Conservation (phyloP, 148 eudicot species). For the Rheum nobile region DNA sequence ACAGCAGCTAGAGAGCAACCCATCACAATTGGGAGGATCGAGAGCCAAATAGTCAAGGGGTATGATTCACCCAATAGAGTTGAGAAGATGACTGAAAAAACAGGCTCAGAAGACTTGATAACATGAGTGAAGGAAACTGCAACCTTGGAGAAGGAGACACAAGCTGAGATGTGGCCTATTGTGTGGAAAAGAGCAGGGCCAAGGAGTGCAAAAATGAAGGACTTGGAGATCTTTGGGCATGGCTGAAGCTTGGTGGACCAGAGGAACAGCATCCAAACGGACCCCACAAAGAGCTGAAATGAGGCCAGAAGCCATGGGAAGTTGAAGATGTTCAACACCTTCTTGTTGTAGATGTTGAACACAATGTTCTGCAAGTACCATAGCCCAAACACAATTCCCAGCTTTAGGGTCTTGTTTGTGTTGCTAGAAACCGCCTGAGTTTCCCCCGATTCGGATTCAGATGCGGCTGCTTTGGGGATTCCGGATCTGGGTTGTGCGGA, state of each 20-base stretch:
- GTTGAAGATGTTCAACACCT: constrained; percentile 69
- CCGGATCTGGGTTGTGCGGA: constrained; percentile 23
- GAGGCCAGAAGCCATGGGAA: constrained; percentile 93
- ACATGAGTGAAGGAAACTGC: constrained; percentile 94
- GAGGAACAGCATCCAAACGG: constrained; percentile 62
- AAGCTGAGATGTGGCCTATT: constrained; percentile 77
- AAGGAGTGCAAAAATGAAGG: constrained; percentile 57
- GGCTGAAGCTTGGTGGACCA: constrained; percentile 80
- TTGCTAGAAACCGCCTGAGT: neutral
- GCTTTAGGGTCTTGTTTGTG: constrained; percentile 37
- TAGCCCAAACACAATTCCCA: constrained; percentile 62
- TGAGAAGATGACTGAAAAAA: constrained; percentile 63
- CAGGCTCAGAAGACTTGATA: constrained; percentile 82
- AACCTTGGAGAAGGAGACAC: constrained; percentile 86
- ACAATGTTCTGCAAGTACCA: constrained; percentile 87
- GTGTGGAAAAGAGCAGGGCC: constrained; percentile 91
- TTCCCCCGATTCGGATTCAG: constrained; percentile 18
- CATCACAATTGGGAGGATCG: constrained; percentile 69
- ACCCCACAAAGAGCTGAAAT: constrained; percentile 70
- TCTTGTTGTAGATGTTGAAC: constrained; percentile 80
- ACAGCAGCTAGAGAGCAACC: constrained; percentile 87
- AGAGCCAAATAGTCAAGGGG: constrained; percentile 67
- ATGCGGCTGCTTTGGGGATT: constrained; percentile 27
- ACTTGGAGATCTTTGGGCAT: constrained; percentile 60
- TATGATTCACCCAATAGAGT: constrained; percentile 61